Evolutionary conservation across 306 rosid genomes (phyloP), one percentile per base, ranked within the genome.

Genomic region (Parietaria judaica): DNA sequence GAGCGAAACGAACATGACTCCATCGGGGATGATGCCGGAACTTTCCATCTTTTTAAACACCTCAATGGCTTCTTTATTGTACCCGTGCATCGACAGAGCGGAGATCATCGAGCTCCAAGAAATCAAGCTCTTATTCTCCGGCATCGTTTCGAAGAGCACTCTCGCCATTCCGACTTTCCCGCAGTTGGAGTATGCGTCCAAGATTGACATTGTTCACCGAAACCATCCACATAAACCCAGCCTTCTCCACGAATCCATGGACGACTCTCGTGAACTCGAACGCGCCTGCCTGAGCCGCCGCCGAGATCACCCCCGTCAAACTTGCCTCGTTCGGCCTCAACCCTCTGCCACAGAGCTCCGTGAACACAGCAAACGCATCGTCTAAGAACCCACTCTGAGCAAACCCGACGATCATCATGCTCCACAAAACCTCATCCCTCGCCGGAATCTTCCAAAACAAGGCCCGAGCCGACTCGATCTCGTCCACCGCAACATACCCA

Each of bases 391-490:
- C 86, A 36, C 56, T 67, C 5, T 80, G 92, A 56, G 88, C 73
- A 78, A 82, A 83, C 76, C 90, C 98, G 69, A 82, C 83, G 72
- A 88, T 86, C 88, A 92, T 82, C 36, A 82, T 92, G 72, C 96
- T 83, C 98, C 92, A 92, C 35, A 90, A 92, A 58, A 86, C 86
- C 46, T 71, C 95, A 51, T 92, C 88, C 72, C 75, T 81, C 53
- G 74, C 14, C 36, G 75, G 77, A 87, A 91, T 88, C 31, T 79
- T 77, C 56, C 41, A 55, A 82, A 88, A 91, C 60, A 67, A 70
- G 64, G 70, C 63, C 60, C 57, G 76, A 1, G 92, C 98, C 58
- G 71, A 72, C 81, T 76, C 80, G 77, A 91, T 78, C 76, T 88
- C 79, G 58, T 85, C 82, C 6, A 73, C 87, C 72, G 83, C 86